Percentiles rank a stretch among this genome's conserved stretches.
Evolutionary conservation across 2,329 filamentous ascomycete species (phyloP).

Genomic region (Monilinia polystroma): DNA sequence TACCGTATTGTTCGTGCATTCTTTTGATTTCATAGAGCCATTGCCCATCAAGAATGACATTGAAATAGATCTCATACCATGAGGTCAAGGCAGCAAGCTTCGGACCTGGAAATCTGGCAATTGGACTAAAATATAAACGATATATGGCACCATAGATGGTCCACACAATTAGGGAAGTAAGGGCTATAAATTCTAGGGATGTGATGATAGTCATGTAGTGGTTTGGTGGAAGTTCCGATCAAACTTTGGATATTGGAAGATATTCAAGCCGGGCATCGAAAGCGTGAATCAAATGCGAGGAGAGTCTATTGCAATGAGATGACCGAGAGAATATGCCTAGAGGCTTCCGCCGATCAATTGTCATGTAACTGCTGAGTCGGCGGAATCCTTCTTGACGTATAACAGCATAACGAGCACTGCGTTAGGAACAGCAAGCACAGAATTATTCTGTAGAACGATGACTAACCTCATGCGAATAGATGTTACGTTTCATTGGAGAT

Average conservation of each 20-base stretch:
- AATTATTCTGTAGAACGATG: not conserved
- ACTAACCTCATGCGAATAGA: not conserved
- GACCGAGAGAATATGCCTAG: not conserved
- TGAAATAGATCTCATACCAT: slow-evolving; percentile 44
- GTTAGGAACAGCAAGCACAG: not conserved
- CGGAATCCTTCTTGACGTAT: not conserved
- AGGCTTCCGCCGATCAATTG: not conserved
- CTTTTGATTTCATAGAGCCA: slow-evolving; percentile 46
- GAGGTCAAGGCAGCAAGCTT: slow-evolving; percentile 39
- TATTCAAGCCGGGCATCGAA: too few relatives aligned
- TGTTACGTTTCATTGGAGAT: not conserved
- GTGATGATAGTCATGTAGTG: not conserved
- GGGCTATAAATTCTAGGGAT: not conserved
- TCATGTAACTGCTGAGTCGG: not conserved
- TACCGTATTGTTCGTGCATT: slow-evolving; percentile 45
- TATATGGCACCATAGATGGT: slow-evolving; percentile 23
- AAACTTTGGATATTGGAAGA: not conserved
- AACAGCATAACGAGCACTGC: not conserved
- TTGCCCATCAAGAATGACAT: slow-evolving; percentile 45
- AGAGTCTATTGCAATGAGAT: not conserved
- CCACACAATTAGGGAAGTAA: slow-evolving; percentile 9
- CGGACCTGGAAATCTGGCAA: slow-evolving; percentile 40
- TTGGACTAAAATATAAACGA: slow-evolving; percentile 41
- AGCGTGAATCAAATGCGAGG: too few relatives aligned
- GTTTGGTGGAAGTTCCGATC: not conserved